Evolutionary conservation across 106 monocot species (phyloP).

Genomic region (Dioscorea zingiberensis): DNA sequence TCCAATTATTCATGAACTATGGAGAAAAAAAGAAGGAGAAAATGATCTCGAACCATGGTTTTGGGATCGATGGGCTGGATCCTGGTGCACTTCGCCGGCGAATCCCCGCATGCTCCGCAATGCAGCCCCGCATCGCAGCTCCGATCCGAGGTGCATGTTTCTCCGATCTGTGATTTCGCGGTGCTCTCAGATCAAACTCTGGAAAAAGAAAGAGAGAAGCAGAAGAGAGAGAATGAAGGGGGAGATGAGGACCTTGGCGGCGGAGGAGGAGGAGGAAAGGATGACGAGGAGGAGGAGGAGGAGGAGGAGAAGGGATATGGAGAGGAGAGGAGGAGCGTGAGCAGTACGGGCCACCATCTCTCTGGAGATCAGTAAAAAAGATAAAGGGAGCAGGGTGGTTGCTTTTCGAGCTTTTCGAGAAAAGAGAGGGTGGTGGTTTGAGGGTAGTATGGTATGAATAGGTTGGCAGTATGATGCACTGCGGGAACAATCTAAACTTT

Average conservation of each 20-base stretch:
- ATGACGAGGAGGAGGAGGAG: constrained; percentile 16
- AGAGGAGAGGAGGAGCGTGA: not conserved
- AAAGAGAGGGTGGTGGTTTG: not conserved
- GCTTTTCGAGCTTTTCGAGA: not conserved
- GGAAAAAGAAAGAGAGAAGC: constrained; percentile 10
- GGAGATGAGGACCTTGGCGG: constrained; percentile 7
- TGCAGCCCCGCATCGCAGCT: constrained; percentile 47
- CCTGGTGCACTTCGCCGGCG: constrained; percentile 31
- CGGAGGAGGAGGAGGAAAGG: not conserved
- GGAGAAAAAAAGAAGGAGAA: not conserved
- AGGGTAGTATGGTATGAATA: too few species aligned
- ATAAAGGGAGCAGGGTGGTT: not conserved
- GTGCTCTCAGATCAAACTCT: too few species aligned
- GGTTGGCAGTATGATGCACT: not conserved
- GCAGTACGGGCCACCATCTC: not conserved
- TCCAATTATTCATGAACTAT: not conserved
- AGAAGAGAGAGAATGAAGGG: constrained; percentile 3
- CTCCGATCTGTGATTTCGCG: constrained; percentile 28
- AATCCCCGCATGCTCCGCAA: constrained; percentile 42
- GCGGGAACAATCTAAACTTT: not conserved
- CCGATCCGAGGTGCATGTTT: constrained; percentile 26
- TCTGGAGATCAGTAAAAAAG: not conserved
- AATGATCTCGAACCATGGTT: constrained; percentile 16
- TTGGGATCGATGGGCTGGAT: constrained; percentile 42
- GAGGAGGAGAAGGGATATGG: not conserved